Evolutionary conservation across 768 basidiomycete genomes (phyloP), one percentile per base, ranked within the genome.

Genomic region (Cyclocybe aegerita): DNA sequence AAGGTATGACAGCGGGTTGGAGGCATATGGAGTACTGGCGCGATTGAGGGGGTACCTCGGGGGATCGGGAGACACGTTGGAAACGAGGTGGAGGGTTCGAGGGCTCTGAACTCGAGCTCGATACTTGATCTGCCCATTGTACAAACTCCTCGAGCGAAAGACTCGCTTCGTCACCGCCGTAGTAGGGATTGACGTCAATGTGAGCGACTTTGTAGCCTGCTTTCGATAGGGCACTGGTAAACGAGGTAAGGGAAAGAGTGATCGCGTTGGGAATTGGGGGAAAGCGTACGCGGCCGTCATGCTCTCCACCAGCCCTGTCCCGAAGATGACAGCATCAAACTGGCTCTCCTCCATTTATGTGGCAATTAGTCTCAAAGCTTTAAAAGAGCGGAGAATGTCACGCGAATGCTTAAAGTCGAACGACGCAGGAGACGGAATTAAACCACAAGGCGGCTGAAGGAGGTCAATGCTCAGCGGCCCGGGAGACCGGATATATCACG

Each of bases 131-230:
- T 8, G 81, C 79, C 92, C 90, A 95, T 39, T 75, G 61, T 1
- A 81, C 61, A 12, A 97, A 76, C 62, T 98, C 96, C 48, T 90
- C 83, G 1, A 95, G 71, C 0, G 88, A 85, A 23, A 98, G 66
- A 17, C 85, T 88, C 0, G 95, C 93, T 65, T 93, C 83, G 41
- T 84, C 74, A 10, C 78, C 86, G 39, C 95, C 96, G 60, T 98
- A 98, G 65, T 93, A 90, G 0, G 80, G 64, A 56, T 94, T 90
- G 12, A 75, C 68, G 65, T 98, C 96, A 54, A 98, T 69, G 57
- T 98, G 96, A 0, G 90, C 90, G 23, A 98, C 85, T 53, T 81
- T 88, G 68, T 88, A 85, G 39, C 93, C 93, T 43, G 90, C 83
- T 68, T 93, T 94, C 0, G 95, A 84, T 39, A 98, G 80, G 0